Evolutionary conservation across 768 basidiomycete species (phyloP).

Genomic region (Melanogaster broomeanus): DNA sequence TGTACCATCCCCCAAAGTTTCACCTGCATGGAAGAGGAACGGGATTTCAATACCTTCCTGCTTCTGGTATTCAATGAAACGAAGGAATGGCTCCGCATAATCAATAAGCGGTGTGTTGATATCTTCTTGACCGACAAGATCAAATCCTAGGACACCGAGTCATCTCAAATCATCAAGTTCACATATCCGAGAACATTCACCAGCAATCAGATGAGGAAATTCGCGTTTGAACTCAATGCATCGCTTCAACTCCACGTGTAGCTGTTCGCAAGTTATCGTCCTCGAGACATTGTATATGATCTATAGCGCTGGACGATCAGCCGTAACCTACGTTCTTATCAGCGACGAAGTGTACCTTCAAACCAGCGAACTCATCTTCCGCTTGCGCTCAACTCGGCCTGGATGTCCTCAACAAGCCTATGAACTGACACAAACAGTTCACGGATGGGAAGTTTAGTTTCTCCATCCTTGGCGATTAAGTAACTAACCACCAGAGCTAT

Average conservation of each 20-base stretch:
- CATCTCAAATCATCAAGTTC: not conserved
- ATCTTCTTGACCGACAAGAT: slow-evolving; percentile 51
- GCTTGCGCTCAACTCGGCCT: slow-evolving; percentile 36
- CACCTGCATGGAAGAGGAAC: slow-evolving; percentile 51
- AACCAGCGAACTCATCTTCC: slow-evolving; percentile 43
- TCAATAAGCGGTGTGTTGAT: slow-evolving; percentile 37
- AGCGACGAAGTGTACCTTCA: slow-evolving; percentile 31
- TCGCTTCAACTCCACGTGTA: slow-evolving; percentile 46
- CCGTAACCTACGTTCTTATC: not conserved
- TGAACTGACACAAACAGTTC: slow-evolving; percentile 39
- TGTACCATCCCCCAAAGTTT: slow-evolving; percentile 49
- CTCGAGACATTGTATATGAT: slow-evolving; percentile 46
- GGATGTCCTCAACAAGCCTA: slow-evolving; percentile 36
- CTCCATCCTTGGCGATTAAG: slow-evolving; percentile 38
- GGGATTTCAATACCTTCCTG: slow-evolving; percentile 34
- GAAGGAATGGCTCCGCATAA: slow-evolving; percentile 40
- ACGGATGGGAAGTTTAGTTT: slow-evolving; percentile 37
- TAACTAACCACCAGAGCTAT: slow-evolving; percentile 33
- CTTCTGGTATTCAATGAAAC: slow-evolving; percentile 39
- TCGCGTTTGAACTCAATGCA: slow-evolving; percentile 45
- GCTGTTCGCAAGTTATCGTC: slow-evolving; percentile 34
- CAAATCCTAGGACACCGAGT: slow-evolving; percentile 38
- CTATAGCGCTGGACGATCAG: slow-evolving; percentile 19
- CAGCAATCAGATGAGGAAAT: slow-evolving; percentile 47
- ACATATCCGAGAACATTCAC: slow-evolving; percentile 16